These are phyloP conservation scores for Acer negundo DNA, from an alignment of 345 rosid species.

Conservation along the genomic window DNA sequence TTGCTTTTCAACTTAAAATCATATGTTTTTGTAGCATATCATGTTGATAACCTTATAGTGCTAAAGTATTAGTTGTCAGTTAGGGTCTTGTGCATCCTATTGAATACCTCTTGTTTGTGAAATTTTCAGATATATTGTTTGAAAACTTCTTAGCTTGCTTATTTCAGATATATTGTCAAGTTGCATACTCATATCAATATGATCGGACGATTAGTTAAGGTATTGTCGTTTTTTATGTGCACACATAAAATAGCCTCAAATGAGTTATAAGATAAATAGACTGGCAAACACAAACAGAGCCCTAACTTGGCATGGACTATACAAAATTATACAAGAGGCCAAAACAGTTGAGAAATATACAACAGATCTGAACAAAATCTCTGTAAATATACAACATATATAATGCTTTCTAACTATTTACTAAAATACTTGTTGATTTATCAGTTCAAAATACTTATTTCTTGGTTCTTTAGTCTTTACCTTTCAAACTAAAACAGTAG, in stretches of 20 bases:
- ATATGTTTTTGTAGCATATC: not conserved
- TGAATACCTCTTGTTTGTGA: not conserved
- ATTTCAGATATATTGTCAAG: not conserved
- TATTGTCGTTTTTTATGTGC: not conserved
- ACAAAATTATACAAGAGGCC: not conserved
- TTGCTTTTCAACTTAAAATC: not conserved
- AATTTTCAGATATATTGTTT: too few species aligned
- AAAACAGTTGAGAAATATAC: not conserved
- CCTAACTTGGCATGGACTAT: too few species aligned
- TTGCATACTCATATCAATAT: not conserved
- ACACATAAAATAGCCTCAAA: too few species aligned
- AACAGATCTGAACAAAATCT: not conserved
- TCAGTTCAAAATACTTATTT: not conserved
- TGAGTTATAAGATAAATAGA: too few species aligned
- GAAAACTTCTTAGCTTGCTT: not conserved
- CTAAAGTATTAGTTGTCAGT: not conserved
- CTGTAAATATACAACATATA: not conserved
- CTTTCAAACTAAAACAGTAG: slow-evolving; percentile 2
- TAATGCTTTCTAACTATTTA: not conserved
- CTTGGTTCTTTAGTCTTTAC: not conserved
- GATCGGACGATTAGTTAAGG: not conserved
- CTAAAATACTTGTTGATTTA: not conserved
- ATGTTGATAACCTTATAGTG: not conserved
- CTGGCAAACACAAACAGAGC: too few species aligned
- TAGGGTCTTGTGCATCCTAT: not conserved